phyloP scores from a whole-genome alignment of 2,329 filamentous ascomycete species.

The Stagonosporopsis rhizophila region DNA sequence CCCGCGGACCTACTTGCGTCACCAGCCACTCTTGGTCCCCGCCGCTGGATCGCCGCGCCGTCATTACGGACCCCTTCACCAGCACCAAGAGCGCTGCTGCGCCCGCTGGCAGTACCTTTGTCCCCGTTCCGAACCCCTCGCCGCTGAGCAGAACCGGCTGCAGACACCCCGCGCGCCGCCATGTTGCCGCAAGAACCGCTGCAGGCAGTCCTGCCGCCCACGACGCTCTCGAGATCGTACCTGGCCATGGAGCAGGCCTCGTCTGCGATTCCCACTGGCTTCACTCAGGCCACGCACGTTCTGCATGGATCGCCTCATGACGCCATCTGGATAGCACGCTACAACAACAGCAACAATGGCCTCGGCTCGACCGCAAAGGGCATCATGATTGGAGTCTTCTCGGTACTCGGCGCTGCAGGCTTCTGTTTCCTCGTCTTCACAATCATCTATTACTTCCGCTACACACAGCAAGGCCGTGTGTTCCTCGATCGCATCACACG shows the following conservation, averaged over 20 bases:
- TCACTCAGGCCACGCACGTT: slow-evolving; percentile 25
- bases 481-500: slow-evolving; percentile 91
- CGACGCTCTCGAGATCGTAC: slow-evolving; percentile 43
- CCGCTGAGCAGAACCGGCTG: slow-evolving; percentile 7
- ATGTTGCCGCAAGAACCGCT: slow-evolving; percentile 46
- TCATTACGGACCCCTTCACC: slow-evolving; percentile 9
- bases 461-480: slow-evolving; percentile 86
- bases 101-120: slow-evolving; percentile 24
- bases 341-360: slow-evolving; percentile 31
- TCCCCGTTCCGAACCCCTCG: slow-evolving; percentile 2
- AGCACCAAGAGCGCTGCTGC: slow-evolving; percentile 32
- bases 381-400: slow-evolving; percentile 92
- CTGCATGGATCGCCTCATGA: slow-evolving; percentile 28
- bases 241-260: slow-evolving; percentile 33
- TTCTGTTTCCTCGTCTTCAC: slow-evolving; percentile 81
- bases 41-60: slow-evolving; percentile 21
- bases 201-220: slow-evolving; percentile 36
- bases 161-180: slow-evolving; percentile 18
- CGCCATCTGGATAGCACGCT: slow-evolving; percentile 34
- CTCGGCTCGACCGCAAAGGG: slow-evolving; percentile 70
- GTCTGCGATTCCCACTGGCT: slow-evolving; percentile 32
- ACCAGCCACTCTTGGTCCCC: slow-evolving; percentile 30
- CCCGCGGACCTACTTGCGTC: slow-evolving; percentile 24
- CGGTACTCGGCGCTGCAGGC: slow-evolving; percentile 89
- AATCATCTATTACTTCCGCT: slow-evolving; percentile 91